Conservation (phyloP, 306 rosid species). For the Cotoneaster glaucophyllus region DNA sequence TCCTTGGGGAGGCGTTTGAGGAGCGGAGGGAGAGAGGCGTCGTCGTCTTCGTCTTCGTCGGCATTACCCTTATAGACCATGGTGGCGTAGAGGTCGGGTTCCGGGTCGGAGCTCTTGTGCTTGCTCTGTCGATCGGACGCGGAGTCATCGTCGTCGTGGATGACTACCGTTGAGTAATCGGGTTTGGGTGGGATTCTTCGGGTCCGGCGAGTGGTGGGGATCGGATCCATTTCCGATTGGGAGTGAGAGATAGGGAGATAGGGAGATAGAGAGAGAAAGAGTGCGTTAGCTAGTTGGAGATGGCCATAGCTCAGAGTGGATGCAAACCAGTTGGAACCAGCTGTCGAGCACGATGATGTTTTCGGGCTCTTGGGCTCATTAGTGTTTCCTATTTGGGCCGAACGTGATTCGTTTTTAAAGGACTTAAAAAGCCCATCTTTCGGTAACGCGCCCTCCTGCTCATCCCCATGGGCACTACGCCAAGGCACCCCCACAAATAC, state of each 20-base stretch:
- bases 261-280: neutral
- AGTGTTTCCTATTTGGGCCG: neutral
- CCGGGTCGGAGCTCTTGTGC: constrained; percentile 15
- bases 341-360: constrained; percentile 8
- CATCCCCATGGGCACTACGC: neutral
- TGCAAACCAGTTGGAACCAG: constrained; percentile 14
- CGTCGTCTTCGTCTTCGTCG: constrained; percentile 48
- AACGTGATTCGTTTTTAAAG: too few relatives aligned
- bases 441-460: neutral
- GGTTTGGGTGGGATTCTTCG: constrained; percentile 41
- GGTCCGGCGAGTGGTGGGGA: constrained; percentile 32
- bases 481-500: too few relatives aligned
- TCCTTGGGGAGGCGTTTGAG: constrained; percentile 87
- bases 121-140: constrained; percentile 22
- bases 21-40: constrained; percentile 88
- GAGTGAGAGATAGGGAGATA: neutral
- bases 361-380: neutral
- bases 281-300: neutral
- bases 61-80: constrained; percentile 61
- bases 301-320: neutral
- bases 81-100: constrained; percentile 61
- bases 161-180: constrained; percentile 72
- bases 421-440: neutral
- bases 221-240: constrained; percentile 51
- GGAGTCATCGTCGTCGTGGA: constrained; percentile 48